These are phyloP conservation scores for Knoxdaviesia proteae DNA, from an alignment of 2,329 filamentous ascomycete genomes.

Conservation along the genomic window DNA sequence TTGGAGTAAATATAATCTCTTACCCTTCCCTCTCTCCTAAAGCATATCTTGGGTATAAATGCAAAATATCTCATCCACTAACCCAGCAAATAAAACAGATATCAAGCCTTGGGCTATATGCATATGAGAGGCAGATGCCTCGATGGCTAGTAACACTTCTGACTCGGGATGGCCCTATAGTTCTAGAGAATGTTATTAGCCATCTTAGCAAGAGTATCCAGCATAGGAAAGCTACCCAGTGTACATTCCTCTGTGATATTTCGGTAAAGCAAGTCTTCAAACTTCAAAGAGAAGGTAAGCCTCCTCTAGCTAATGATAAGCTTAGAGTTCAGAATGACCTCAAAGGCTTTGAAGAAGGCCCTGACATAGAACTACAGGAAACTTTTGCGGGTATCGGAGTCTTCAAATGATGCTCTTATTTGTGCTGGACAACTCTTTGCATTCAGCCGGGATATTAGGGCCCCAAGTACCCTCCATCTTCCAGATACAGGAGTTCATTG, in stretches of 20 bases:
- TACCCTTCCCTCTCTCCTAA: too few relatives aligned
- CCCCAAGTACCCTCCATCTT: conserved; percentile 53
- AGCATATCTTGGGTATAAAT: too few relatives aligned
- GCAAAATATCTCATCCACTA: too few relatives aligned
- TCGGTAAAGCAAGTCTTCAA: conserved; percentile 64
- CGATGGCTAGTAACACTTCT: neutral
- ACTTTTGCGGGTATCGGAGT: conserved; percentile 89
- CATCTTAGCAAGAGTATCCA: neutral
- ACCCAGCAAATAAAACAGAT: conserved; percentile 13
- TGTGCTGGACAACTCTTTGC: conserved; percentile 36
- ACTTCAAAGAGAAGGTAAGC: conserved; percentile 44
- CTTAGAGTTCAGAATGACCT: conserved; percentile 1
- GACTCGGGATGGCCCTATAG: neutral
- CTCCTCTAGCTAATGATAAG: too few relatives aligned
- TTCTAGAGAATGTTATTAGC: neutral
- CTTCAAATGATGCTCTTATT: conserved; percentile 82
- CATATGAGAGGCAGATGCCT: conserved; percentile 17
- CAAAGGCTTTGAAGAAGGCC: neutral
- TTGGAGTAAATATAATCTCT: too few relatives aligned
- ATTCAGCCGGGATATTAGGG: conserved; percentile 39
- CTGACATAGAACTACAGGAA: conserved; percentile 25
- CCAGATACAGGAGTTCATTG: conserved; percentile 67
- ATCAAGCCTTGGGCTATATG: conserved; percentile 50
- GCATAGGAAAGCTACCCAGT: conserved; percentile 26
- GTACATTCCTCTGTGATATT: conserved; percentile 63